phyloP scores from a whole-genome alignment of 768 basidiomycete genomes.

The Leccinum longicurvipes region DNA sequence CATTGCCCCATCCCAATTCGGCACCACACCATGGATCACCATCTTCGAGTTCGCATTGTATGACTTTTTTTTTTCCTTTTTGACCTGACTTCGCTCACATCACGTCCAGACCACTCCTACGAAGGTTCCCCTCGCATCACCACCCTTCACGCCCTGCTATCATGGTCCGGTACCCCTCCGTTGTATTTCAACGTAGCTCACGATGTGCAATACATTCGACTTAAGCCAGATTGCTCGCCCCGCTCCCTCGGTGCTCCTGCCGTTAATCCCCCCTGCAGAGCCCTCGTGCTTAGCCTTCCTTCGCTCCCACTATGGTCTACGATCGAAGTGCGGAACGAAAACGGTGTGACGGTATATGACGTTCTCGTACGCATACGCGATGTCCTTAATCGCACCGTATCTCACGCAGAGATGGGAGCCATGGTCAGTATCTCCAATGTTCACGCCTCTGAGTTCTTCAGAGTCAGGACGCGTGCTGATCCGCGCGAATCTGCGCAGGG shows the following conservation, averaged over 20 bases:
- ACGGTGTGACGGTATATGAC: constrained; percentile 28
- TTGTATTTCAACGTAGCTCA: constrained; percentile 25
- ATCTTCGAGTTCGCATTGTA: constrained; percentile 20
- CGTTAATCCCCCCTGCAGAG: constrained; percentile 16
- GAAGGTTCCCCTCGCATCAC: constrained; percentile 16
- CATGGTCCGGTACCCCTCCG: constrained; percentile 14
- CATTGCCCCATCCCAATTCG: constrained; percentile 32
- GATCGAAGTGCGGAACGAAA: constrained; percentile 29
- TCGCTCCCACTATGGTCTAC: constrained; percentile 25
- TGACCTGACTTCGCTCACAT: neutral
- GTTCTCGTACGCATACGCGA: constrained; percentile 29
- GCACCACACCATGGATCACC: constrained; percentile 13
- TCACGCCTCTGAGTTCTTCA: constrained; percentile 28
- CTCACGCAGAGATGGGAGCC: constrained; percentile 22
- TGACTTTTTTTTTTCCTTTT: neutral
- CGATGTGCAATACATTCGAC: constrained; percentile 23
- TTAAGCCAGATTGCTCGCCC: constrained; percentile 16
- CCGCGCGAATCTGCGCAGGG: constrained; percentile 38
- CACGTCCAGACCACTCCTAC: constrained; percentile 11
- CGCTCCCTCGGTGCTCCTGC: constrained; percentile 21
- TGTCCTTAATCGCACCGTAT: constrained; percentile 24
- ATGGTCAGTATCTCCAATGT: constrained; percentile 21
- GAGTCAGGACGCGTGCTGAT: constrained; percentile 27
- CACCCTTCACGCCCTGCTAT: constrained; percentile 26
- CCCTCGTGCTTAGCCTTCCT: constrained; percentile 19